Evolutionary conservation across 2,329 filamentous ascomycete genomes (phyloP), one percentile per base, ranked within the genome.

Genomic region (Ophiocordyceps camponoti-saundersi): DNA sequence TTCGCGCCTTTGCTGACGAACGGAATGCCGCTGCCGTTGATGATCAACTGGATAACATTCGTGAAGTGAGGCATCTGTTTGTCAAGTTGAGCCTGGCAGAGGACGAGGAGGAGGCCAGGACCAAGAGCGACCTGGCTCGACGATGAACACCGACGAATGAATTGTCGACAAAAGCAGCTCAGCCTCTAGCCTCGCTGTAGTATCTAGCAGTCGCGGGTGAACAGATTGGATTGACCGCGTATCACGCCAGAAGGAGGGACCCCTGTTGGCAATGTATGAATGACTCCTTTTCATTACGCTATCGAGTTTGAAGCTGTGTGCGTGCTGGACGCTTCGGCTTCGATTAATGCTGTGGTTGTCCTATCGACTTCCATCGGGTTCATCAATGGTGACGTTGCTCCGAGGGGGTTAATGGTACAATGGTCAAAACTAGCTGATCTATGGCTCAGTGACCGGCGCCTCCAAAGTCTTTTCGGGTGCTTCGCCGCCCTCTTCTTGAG

Each of bases 1-100:
- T 95, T 50, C 82, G 89, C 20, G 75, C 78, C 41, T 89, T 95
- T 63, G 85, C 88, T 26, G 80, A 85, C 54, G 85, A 92, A 52
- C 77, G 86, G 44, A 84, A 78, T 49, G 67, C 74, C 8, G 76
- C 69, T 20, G 75, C 74, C 0, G 67, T 70, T n/a, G 70, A 72
- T 18, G 64, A 71, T 2, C 72, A 76, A 49, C 67, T 70, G 7
- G 79, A 85, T 56, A 82, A 81, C 53, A 63, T 92, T 20, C 76
- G 79, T 43, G 82, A 90, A 55, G 79, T 92, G 62, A 80, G 79
- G 52, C 77, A 82, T 32, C 71, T 93, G 22, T 89, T 88, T 54
- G 71, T 74, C 44, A 79, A 75, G 46, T 57, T 87, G 44, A 61
- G 63, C 40, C 52, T 64, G 43, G 44, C 49, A 39, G 49, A 49